Evolutionary conservation across 2,329 filamentous ascomycete genomes (phyloP), one percentile per base, ranked within the genome.

Genomic region (Chrysoporthe puriensis): DNA sequence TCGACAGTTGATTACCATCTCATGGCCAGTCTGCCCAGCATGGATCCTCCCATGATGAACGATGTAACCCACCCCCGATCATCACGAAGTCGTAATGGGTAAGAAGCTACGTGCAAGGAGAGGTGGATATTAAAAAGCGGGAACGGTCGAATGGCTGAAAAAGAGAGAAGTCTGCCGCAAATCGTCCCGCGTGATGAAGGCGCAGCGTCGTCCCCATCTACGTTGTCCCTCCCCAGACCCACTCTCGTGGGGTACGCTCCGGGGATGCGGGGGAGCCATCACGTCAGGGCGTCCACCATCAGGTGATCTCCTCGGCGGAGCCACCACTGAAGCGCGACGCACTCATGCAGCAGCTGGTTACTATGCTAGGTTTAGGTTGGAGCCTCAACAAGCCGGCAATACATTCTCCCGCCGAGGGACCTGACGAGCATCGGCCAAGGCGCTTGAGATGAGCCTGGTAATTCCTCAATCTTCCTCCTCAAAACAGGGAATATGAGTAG

Each of bases 281-380:
- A 61, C 43, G 59, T 36, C 43, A 61, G 43, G 16, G 26, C 26
- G 21, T 44, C 36, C 57, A 60, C 57, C 18, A 57, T 46, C 54
- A n/a, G 32, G 7, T 14, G 54, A n/a, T 34, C 11, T 61, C 34
- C n/a, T 61, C 59, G 43, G 59, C 42, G 59, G 8, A 61, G 43
- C 59, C 59, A 61, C 42, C 59, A 61, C 59, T 43, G 59, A 61
- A 34, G 59, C 42, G 36, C 43, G 21, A 61, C 8, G 18, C 43
- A 9, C 6, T 40, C 43, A 14, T 46, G 40, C 43, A 61, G 59
- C 26, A 48, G 43, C 26, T 61, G 43, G n/a, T 42, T 61, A n/a
- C 26, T n/a, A 43, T 26, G 14, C n/a, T 32, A 8, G 7, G 34
- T n/a, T 14, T 32, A 8, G 7, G 34, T n/a, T 14, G 18, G 54